These are phyloP conservation scores for Globisporangium mamillatum DNA, from an alignment of 352 stramenopile genomes.

Conservation along the genomic window DNA sequence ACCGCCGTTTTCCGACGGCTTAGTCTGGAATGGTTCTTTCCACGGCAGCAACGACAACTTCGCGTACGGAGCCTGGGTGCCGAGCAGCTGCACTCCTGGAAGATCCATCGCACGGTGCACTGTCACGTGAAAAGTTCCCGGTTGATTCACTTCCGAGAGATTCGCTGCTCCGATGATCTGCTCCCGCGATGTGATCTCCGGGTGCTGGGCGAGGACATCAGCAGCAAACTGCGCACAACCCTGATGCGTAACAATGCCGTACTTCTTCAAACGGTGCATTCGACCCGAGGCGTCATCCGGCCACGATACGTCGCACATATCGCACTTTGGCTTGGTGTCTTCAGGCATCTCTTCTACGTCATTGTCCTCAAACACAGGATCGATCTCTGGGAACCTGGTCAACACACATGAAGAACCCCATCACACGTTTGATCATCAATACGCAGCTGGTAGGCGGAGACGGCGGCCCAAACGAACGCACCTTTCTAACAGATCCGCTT, in stretches of 20 bases:
- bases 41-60: constrained; percentile 77
- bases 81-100: constrained; percentile 57
- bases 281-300: constrained; percentile 51
- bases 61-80: constrained; percentile 65
- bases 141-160: constrained; percentile 56
- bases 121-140: constrained; percentile 72
- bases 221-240: constrained; percentile 74
- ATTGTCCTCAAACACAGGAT: constrained; percentile 70
- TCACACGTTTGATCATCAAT: background rate
- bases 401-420: background rate
- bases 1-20: constrained; percentile 66
- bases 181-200: constrained; percentile 54
- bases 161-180: constrained; percentile 48
- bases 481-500: constrained; percentile 46
- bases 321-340: constrained; percentile 37
- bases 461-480: constrained; percentile 2
- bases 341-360: constrained; percentile 49
- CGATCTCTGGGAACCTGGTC: constrained; percentile 48
- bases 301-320: constrained; percentile 85
- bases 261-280: constrained; percentile 54
- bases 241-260: constrained; percentile 64
- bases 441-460: background rate
- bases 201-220: constrained; percentile 55
- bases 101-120: constrained; percentile 75
- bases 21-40: constrained; percentile 84